phyloP scores from a whole-genome alignment of 2,329 filamentous ascomycete genomes.

The Amauroascus verrucosus region DNA sequence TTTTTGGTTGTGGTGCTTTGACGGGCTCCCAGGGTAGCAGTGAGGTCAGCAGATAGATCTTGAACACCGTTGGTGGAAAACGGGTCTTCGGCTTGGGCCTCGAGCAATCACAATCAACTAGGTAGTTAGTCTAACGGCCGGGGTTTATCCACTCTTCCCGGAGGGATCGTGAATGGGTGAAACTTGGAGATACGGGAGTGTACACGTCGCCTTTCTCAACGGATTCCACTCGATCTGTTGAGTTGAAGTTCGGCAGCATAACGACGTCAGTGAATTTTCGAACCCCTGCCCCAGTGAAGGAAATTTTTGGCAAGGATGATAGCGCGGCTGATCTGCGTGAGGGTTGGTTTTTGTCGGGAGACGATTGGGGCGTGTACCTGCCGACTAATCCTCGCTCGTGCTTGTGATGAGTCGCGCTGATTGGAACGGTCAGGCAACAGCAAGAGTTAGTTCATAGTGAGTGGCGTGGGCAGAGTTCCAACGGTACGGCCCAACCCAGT shows the following conservation, averaged over 20 bases:
- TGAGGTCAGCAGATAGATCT: neutral
- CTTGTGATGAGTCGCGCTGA: neutral
- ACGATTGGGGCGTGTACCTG: neutral
- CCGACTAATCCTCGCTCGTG: neutral
- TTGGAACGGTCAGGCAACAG: neutral
- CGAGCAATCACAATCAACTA: neutral
- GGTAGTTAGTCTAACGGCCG: too few species aligned
- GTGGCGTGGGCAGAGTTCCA: conserved; percentile 1
- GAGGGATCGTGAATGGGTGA: neutral
- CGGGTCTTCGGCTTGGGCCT: neutral
- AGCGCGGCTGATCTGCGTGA: conserved; percentile 5
- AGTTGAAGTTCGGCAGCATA: neutral
- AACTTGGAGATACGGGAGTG: too few species aligned
- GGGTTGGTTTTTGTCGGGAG: neutral
- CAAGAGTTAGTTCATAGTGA: too few species aligned
- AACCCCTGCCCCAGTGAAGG: neutral
- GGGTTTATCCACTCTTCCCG: neutral
- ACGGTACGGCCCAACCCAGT: neutral
- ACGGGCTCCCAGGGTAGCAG: neutral
- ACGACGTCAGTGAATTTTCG: neutral
- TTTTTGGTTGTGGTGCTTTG: neutral
- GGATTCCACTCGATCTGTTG: neutral
- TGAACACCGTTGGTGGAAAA: neutral
- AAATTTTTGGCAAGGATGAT: neutral
- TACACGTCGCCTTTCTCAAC: neutral